Percentiles rank a stretch among this genome's conserved stretches.
Conservation (phyloP, 179 eudicot genomes). For the Beta macrorhiza region DNA sequence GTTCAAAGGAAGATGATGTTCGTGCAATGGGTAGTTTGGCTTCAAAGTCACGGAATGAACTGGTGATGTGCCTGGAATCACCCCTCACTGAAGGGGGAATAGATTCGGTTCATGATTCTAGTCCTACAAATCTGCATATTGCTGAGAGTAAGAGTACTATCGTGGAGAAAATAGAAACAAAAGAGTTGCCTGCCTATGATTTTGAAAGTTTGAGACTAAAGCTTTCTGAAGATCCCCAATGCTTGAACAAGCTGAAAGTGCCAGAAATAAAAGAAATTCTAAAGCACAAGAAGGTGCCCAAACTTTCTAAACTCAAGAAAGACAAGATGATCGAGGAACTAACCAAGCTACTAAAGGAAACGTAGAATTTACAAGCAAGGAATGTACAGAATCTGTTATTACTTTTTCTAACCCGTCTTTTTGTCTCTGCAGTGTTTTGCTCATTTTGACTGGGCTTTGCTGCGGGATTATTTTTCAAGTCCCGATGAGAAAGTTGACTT, state of each 20-base stretch:
- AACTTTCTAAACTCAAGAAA: slow-evolving; percentile 33
- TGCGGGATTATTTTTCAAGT: slow-evolving; percentile 18
- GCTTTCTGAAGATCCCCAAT: slow-evolving; percentile 22
- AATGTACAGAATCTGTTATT: slow-evolving; percentile 21
- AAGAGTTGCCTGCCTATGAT: not conserved
- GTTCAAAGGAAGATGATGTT: slow-evolving; percentile 1
- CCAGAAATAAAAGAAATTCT: slow-evolving; percentile 29
- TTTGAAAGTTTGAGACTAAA: slow-evolving; percentile 13
- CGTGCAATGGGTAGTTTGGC: not conserved
- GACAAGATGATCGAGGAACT: slow-evolving; percentile 20
- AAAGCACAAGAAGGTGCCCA: slow-evolving; percentile 22
- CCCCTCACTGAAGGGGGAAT: slow-evolving; percentile 2
- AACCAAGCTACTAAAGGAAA: not conserved
- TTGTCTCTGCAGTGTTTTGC: slow-evolving; percentile 2
- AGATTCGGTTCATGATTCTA: slow-evolving; percentile 15
- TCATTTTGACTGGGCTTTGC: slow-evolving; percentile 22
- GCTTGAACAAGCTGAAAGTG: slow-evolving; percentile 20
- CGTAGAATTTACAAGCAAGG: slow-evolving; percentile 9
- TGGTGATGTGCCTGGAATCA: slow-evolving; percentile 6
- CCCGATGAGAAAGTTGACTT: slow-evolving; percentile 11
- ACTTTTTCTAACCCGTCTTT: not conserved
- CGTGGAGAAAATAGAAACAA: slow-evolving; percentile 8
- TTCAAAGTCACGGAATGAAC: slow-evolving; percentile 13
- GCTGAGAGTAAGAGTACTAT: slow-evolving; percentile 11
- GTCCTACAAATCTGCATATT: slow-evolving; percentile 7